Percentiles rank a stretch among this genome's conserved stretches.
Evolutionary conservation across 179 eudicot species (phyloP).

Genomic region (Corrigiola litoralis): DNA sequence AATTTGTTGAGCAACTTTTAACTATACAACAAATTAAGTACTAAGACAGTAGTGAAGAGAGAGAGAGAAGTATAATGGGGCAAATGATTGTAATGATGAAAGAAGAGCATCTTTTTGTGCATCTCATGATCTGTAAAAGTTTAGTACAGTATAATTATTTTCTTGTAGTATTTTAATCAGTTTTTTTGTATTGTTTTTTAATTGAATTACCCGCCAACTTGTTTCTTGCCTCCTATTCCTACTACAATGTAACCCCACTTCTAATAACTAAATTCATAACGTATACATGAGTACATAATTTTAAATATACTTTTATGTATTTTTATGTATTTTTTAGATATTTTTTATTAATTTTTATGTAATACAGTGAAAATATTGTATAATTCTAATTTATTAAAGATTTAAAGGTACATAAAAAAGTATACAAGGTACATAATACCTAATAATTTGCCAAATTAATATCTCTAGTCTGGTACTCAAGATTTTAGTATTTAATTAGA

Average conservation of each 20-base stretch:
- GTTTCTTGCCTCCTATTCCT: not conserved
- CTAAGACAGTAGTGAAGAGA: not conserved
- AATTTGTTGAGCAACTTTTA: not conserved
- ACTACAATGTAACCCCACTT: slow-evolving; percentile 4
- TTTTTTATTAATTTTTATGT: too few relatives aligned
- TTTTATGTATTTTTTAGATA: too few relatives aligned
- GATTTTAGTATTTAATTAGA: too few relatives aligned
- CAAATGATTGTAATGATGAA: slow-evolving; percentile 9
- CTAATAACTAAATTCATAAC: not conserved
- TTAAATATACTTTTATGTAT: too few relatives aligned
- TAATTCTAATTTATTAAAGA: too few relatives aligned
- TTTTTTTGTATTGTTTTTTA: not conserved
- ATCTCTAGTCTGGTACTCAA: too few relatives aligned
- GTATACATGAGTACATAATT: too few relatives aligned
- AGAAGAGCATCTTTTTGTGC: slow-evolving; percentile 28
- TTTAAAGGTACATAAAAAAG: too few relatives aligned
- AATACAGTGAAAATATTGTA: too few relatives aligned
- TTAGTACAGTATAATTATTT: not conserved
- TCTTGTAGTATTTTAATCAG: not conserved
- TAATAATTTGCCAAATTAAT: too few relatives aligned
- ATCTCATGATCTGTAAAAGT: slow-evolving; percentile 25
- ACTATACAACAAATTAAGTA: slow-evolving; percentile 9
- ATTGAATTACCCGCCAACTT: slow-evolving; percentile 21
- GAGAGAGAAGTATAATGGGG: slow-evolving; percentile 13
- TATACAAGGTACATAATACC: too few relatives aligned